These are phyloP conservation scores for Ogataea populi-albae DNA, from an alignment of 805 yeast species.

Conservation along the genomic window DNA sequence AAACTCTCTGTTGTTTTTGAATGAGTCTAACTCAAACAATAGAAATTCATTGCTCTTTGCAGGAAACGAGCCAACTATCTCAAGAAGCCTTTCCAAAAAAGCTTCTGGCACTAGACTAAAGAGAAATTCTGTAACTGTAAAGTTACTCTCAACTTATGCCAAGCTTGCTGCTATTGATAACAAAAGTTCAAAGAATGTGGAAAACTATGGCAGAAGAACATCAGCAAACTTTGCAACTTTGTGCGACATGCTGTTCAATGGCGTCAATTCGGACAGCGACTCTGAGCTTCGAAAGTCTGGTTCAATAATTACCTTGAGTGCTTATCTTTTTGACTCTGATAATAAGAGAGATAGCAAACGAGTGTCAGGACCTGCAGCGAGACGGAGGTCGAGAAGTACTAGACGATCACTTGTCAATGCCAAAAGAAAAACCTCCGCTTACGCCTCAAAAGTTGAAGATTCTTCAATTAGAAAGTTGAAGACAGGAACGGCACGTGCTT, in stretches of 20 bases:
- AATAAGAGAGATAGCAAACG: constrained; percentile 11
- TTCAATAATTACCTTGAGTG: constrained; percentile 50
- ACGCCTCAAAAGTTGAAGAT: constrained; percentile 16
- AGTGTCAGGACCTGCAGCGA: constrained; percentile 12
- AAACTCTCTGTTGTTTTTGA: constrained; percentile 33
- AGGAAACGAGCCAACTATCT: constrained; percentile 9
- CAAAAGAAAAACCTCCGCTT: constrained; percentile 21
- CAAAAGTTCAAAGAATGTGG: constrained; percentile 66
- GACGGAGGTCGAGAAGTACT: constrained; percentile 8
- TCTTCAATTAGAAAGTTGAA: constrained; percentile 7
- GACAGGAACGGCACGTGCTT: constrained; percentile 31
- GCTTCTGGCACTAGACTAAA: constrained; percentile 35
- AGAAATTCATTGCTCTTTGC: constrained; percentile 24
- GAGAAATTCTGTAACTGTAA: constrained; percentile 71
- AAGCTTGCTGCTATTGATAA: constrained; percentile 54
- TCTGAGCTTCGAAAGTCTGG: constrained; percentile 33
- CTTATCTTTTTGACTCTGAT: constrained; percentile 35
- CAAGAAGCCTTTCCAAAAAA: constrained; percentile 16
- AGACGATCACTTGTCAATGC: constrained; percentile 22
- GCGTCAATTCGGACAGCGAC: constrained; percentile 42
- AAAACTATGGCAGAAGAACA: constrained; percentile 70
- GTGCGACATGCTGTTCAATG: constrained; percentile 74
- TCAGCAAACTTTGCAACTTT: constrained; percentile 75
- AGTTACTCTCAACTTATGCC: constrained; percentile 69
- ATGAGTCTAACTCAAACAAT: constrained; percentile 12